Evolutionary conservation across 2,329 filamentous ascomycete genomes (phyloP), one percentile per base, ranked within the genome.

Genomic region (Cryphonectria parasitica): DNA sequence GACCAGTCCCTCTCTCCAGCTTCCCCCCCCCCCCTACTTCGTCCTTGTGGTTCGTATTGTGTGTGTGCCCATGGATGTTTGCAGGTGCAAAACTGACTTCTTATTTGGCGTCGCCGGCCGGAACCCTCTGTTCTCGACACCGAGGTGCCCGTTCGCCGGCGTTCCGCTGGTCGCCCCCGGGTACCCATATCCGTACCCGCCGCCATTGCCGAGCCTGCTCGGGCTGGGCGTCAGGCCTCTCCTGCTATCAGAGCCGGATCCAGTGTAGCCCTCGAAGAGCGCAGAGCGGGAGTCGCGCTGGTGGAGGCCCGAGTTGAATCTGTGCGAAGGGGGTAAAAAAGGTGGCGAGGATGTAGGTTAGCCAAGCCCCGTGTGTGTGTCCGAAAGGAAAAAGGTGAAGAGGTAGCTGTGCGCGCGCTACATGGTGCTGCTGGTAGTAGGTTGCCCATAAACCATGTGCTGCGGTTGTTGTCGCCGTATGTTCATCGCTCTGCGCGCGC

Each of bases 201-300:
- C 84, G 13, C 83, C 83, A 74, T 82, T 71, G 36, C 43, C 43
- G 52, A 77, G 73, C 56, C 79, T 80, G 74, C 78, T 82, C 31
- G 86, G 84, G 75, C 83, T 85, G 60, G 82, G 79, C 77, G 82
- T 86, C 75, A 80, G 80, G 63, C 82, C 79, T 67, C 83, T 78
- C 64, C 80, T 75, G 73, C 82, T 81, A 72, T 81, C 79, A 74
- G 80, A 80, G 72, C 83, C 84, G 77, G 84, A 83, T 75, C 87
- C 86, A 74, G 87, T 89, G 81, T 94, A 94, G 75, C 90, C 90
- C 75, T 92, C 91, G 82, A 94, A 94, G 74, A 94, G 89, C 74
- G 90, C 90, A 78, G 88, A 91, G 77, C 91, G 85, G 77, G 89
- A 87, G 83, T 93, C 86, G 83, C 91, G 87, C 83, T 94, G 91